Base-by-base conservation (phyloP, 83 land plant genomes). In the Picea abies region DNA sequence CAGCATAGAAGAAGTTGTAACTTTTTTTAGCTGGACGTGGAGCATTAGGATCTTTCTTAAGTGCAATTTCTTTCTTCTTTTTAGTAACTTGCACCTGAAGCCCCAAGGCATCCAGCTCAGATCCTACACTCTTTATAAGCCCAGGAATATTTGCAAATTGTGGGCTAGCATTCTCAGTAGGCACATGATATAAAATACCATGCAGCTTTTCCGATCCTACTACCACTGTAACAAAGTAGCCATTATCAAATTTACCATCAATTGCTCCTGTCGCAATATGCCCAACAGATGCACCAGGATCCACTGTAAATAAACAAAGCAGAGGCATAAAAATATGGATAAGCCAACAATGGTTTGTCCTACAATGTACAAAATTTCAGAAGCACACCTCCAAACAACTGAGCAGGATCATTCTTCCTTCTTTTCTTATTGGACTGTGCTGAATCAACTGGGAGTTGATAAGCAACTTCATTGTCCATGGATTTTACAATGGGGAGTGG, bases 1-100 rank as follows among this genome's bases (percentile, higher is more conserved):
- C 98, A 32, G 96, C 94, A 88, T 94, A 95, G 89, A 95, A 97
- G 83, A 93, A 97, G 71, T 95, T 97, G 87, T 97, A 97, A 14
- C 96, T 95, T 66, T 93, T 93, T 82, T 96, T 80, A 67, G 90
- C 93, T 44, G 91, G 93, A 81, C 90, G 92, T 47, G 97, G 97
- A 82, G 88, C 93, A 71, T 86, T 84, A 12, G 97, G 94, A 76
- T 96, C 94, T 79, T 80, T 86, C 25, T 83, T 87, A 8, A 91
- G 82, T 84, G 88, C 89, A 60, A 80, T 86, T 81, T 88, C 90
- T 87, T 82, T 91, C 80, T 92, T 87, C 14, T 20, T 92, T 84
- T 6, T 84, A 68, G 11, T 90, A 87, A 3, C 90, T 79, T 23
- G 79, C 56, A 1, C 79, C 67, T 65, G 80, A 4, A 47, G 39